Conservation (phyloP, 73 alveolate species). For the Paramecium primaurelia region DNA sequence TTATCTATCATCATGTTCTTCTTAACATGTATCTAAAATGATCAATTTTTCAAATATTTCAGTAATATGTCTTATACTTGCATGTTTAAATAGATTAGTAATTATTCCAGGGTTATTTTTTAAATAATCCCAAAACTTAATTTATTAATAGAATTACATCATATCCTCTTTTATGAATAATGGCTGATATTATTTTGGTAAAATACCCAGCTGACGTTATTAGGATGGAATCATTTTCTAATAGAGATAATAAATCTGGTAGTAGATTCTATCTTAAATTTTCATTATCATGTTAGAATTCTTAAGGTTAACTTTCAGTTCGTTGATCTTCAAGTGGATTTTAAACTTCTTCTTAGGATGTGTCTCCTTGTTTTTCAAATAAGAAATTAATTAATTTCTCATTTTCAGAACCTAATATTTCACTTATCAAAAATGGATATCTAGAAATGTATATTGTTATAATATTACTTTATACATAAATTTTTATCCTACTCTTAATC, state of each 20-base stretch:
- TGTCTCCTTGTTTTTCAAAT: background rate
- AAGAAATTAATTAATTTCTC: background rate
- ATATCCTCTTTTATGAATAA: slow-evolving; percentile 21
- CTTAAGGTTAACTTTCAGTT: background rate
- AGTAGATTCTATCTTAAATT: background rate
- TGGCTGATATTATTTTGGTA: background rate
- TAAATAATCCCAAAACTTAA: slow-evolving; percentile 10
- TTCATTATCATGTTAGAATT: background rate
- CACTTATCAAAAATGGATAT: slow-evolving; percentile 1
- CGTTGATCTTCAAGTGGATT: background rate
- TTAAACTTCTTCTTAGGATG: background rate
- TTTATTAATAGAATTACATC: background rate
- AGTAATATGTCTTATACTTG: background rate
- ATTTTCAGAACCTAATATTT: slow-evolving; percentile 23
- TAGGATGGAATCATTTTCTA: background rate
- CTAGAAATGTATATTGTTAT: background rate
- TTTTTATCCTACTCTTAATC: background rate
- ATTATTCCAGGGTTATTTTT: background rate
- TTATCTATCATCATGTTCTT: background rate
- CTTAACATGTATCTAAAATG: background rate
- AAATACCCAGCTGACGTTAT: slow-evolving; percentile 27
- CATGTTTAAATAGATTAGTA: background rate
- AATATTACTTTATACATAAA: background rate
- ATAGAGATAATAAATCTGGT: background rate
- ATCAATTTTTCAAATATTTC: slow-evolving; percentile 35